A percentile compares a stretch with the other conserved stretches of the same genome.
Conservation (phyloP, 345 rosid species). For the Lepidium sativum region DNA sequence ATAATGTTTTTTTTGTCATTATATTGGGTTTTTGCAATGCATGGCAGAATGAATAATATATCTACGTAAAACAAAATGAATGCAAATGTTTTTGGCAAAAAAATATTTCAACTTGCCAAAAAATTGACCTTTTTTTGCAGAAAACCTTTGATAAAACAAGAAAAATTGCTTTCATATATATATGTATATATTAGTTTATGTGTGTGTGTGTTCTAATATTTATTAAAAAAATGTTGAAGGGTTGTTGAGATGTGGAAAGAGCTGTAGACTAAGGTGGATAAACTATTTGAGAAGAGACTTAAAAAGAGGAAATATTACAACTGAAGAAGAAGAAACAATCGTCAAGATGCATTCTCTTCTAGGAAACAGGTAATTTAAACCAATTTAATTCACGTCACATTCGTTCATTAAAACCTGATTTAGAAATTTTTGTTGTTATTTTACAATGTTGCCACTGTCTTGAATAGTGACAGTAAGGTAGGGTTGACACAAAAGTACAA, state of each 20-base stretch:
- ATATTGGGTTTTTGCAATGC: background rate
- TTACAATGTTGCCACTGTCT: no score
- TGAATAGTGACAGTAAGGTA: no score
- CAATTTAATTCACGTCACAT: background rate
- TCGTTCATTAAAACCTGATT: no score
- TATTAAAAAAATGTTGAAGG: slow-evolving; percentile 29
- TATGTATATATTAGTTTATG: no score
- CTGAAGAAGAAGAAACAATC: slow-evolving; percentile 67
- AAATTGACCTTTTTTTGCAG: no score
- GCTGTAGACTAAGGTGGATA: slow-evolving; percentile 92
- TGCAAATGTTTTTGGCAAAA: no score
- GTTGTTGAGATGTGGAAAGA: slow-evolving; percentile 82
- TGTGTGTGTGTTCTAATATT: background rate
- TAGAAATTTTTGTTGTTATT: no score
- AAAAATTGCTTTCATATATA: background rate
- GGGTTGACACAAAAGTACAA: no score
- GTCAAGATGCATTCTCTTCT: slow-evolving; percentile 57
- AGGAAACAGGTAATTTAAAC: slow-evolving; percentile 56
- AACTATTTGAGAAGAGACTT: slow-evolving; percentile 71
- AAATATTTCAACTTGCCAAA: no score
- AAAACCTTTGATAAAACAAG: no score
- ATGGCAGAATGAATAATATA: background rate
- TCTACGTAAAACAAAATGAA: background rate
- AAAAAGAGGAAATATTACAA: slow-evolving; percentile 77
- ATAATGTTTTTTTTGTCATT: background rate